These are phyloP conservation scores for Murraya paniculata DNA, from an alignment of 345 rosid genomes.

Conservation along the genomic window DNA sequence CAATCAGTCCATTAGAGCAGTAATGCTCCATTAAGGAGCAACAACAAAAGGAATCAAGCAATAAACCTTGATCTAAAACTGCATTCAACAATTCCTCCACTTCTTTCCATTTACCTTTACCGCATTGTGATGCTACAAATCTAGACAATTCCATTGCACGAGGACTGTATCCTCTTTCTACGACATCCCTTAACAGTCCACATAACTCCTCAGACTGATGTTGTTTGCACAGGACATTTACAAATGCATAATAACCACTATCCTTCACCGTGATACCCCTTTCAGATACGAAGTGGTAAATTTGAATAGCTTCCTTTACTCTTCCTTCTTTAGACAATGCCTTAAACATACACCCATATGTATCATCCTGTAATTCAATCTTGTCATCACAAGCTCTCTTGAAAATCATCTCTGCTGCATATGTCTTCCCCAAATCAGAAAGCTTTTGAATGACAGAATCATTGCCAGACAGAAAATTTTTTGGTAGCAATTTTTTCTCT, in stretches of 20 bases:
- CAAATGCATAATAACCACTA: slow-evolving; percentile 42
- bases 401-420: slow-evolving; percentile 58
- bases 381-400: slow-evolving; percentile 39
- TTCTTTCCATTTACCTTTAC: slow-evolving; percentile 42
- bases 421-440: slow-evolving; percentile 47
- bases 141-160: slow-evolving; percentile 38
- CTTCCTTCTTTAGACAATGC: slow-evolving; percentile 45
- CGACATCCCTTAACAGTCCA: slow-evolving; percentile 42
- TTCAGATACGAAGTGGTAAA: slow-evolving; percentile 33
- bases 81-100: slow-evolving; percentile 52
- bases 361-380: slow-evolving; percentile 31
- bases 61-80: slow-evolving; percentile 47
- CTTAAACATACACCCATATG: slow-evolving; percentile 53
- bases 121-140: slow-evolving; percentile 40
- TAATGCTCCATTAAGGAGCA: slow-evolving; percentile 47
- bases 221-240: slow-evolving; percentile 45
- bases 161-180: slow-evolving; percentile 46
- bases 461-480: slow-evolving; percentile 2
- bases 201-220: slow-evolving; percentile 33
- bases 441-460: slow-evolving; percentile 51
- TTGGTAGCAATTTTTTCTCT: slow-evolving; percentile 39
- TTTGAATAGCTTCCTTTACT: slow-evolving; percentile 44
- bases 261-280: slow-evolving; percentile 35
- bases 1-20: slow-evolving; percentile 41
- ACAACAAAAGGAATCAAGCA: slow-evolving; percentile 45